Evolutionary conservation across 371 early-diverging fungal species (phyloP).

Genomic region (Mucor plumbeus): DNA sequence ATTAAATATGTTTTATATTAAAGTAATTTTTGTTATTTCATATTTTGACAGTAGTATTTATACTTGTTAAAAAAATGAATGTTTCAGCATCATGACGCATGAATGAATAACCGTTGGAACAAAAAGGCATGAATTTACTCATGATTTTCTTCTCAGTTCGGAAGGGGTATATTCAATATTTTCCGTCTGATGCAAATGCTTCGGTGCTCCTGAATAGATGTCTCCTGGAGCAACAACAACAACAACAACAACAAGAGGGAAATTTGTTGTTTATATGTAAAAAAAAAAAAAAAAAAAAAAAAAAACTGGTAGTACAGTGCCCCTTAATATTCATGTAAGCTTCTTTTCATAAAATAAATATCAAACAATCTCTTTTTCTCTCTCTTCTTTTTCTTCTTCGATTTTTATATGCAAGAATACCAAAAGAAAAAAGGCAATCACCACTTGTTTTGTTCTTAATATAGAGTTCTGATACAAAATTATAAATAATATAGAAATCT

Average conservation of each 20-base stretch:
- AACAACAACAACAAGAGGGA: background rate
- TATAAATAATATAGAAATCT: constrained; percentile 8
- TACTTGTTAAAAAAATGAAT: background rate
- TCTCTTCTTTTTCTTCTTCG: background rate
- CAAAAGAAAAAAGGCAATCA: constrained; percentile 12
- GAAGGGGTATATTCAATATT: background rate
- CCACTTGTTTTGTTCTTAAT: background rate
- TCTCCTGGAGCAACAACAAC: background rate
- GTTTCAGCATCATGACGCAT: background rate
- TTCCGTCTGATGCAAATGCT: background rate
- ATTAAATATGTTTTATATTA: background rate
- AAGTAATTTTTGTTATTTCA: background rate
- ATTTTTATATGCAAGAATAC: constrained; percentile 13
- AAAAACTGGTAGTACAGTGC: background rate
- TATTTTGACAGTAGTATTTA: background rate
- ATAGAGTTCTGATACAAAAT: constrained; percentile 4
- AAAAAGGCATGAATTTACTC: background rate
- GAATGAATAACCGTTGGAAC: background rate
- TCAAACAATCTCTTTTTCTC: background rate
- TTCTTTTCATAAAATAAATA: background rate
- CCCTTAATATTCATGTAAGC: background rate
- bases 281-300: too few relatives aligned
- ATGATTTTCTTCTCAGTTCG: too few relatives aligned
- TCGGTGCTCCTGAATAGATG: background rate
- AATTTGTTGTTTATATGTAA: background rate